A percentile compares a stretch with the other conserved stretches of the same genome.
phyloP scores from a whole-genome alignment of 306 rosid genomes.

The peach (Prunus persica) region DNA sequence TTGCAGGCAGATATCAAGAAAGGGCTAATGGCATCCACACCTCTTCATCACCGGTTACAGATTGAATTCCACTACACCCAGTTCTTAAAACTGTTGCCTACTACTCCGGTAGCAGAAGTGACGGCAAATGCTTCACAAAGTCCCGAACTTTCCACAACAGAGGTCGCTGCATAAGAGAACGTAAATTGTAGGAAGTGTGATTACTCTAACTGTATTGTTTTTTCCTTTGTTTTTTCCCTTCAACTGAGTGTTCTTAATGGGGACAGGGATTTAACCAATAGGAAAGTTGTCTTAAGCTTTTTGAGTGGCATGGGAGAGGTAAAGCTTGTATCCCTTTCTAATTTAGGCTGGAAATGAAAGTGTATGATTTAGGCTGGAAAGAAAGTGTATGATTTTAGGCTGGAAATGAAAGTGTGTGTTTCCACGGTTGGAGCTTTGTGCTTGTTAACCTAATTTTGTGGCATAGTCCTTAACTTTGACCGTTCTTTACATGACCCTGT shows the following conservation, averaged over 20 bases:
- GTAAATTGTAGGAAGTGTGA: conserved; percentile 50
- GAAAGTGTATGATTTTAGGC: conserved; percentile 14
- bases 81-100: conserved; percentile 31
- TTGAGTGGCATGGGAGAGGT: conserved; percentile 29
- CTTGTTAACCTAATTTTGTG: conserved; percentile 6
- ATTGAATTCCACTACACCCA: conserved; percentile 88
- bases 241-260: conserved; percentile 31
- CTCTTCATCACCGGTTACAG: conserved; percentile 88
- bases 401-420: conserved; percentile 30
- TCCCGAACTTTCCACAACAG: conserved; percentile 38
- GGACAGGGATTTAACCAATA: conserved; percentile 43
- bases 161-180: conserved; percentile 29
- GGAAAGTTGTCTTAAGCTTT: conserved; percentile 30
- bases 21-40: conserved; percentile 79
- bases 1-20: conserved; percentile 91
- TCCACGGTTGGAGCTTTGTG: conserved; percentile 6
- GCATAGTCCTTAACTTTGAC: not conserved
- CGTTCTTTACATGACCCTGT: conserved; percentile 34
- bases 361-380: conserved; percentile 25
- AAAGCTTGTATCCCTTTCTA: conserved; percentile 4
- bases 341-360: conserved; percentile 28
- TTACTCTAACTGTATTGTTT: conserved; percentile 54
- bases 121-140: conserved; percentile 24
- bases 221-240: not conserved
- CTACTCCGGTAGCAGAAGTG: conserved; percentile 34